phyloP scores from a whole-genome alignment of 306 rosid species.

The Pterocarpus macrocarpus region DNA sequence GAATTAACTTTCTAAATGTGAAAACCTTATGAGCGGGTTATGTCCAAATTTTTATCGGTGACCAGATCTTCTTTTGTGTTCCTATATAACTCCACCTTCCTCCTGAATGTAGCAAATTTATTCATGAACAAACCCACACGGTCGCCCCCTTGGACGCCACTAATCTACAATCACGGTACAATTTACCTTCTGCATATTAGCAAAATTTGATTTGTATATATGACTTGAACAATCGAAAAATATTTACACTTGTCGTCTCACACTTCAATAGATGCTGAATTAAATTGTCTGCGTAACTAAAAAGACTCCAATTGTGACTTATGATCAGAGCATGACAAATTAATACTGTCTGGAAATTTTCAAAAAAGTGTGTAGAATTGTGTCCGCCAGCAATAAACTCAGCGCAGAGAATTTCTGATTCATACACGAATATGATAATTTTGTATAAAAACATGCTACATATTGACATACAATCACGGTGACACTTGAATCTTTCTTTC shows the following conservation, averaged over 20 bases:
- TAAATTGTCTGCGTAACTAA: background rate
- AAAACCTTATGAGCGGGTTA: too few relatives aligned
- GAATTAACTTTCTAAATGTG: too few relatives aligned
- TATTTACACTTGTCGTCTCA: background rate
- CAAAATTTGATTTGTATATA: too few relatives aligned
- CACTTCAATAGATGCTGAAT: background rate
- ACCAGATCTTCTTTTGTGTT: too few relatives aligned
- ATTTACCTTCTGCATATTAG: too few relatives aligned
- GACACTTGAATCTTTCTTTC: slow-evolving; percentile 22
- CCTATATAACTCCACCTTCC: too few relatives aligned
- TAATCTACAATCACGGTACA: too few relatives aligned
- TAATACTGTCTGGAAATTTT: background rate
- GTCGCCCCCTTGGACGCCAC: too few relatives aligned
- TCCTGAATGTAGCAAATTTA: too few relatives aligned
- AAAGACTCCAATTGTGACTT: background rate
- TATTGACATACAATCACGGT: slow-evolving; percentile 1
- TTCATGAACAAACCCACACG: too few relatives aligned
- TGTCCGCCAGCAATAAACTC: slow-evolving; percentile 4
- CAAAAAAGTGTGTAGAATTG: background rate
- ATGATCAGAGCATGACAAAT: background rate
- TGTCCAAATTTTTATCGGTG: too few relatives aligned
- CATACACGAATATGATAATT: slow-evolving; percentile 15
- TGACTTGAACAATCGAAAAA: background rate
- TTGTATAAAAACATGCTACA: slow-evolving; percentile 16
- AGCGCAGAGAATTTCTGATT: background rate